A percentile compares a stretch with the other conserved stretches of the same genome.
phyloP scores from a whole-genome alignment of 768 basidiomycete species.

The Lactarius tabidus region DNA sequence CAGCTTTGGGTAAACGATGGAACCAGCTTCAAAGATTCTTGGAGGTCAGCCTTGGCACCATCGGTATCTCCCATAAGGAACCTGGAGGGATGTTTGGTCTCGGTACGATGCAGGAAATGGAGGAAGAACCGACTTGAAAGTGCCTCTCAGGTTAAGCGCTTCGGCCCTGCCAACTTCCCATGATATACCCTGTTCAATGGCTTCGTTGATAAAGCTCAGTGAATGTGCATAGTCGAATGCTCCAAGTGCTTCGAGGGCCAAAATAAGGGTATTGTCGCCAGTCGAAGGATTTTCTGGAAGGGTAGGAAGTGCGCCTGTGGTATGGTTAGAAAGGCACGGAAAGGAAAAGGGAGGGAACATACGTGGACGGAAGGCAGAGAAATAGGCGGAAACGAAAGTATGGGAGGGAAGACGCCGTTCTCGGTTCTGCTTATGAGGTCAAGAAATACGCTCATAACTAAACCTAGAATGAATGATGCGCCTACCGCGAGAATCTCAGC shows the following conservation, averaged over 20 bases:
- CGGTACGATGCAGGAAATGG: neutral
- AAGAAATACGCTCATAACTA: neutral
- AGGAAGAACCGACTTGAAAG: slow-evolving; percentile 71
- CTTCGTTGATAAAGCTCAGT: slow-evolving; percentile 74
- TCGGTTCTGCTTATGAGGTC: slow-evolving; percentile 45
- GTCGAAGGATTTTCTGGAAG: slow-evolving; percentile 71
- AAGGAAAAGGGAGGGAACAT: slow-evolving; percentile 32
- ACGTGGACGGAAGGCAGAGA: slow-evolving; percentile 94
- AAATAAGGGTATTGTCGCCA: slow-evolving; percentile 79
- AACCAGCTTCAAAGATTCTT: slow-evolving; percentile 64
- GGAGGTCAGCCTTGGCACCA: slow-evolving; percentile 80
- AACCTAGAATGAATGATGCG: slow-evolving; percentile 25
- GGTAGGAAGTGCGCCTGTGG: slow-evolving; percentile 56
- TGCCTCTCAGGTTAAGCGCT: slow-evolving; percentile 89
- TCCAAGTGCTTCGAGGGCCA: slow-evolving; percentile 78
- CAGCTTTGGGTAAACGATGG: slow-evolving; percentile 79
- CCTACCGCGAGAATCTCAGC: slow-evolving; percentile 63
- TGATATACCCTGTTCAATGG: slow-evolving; percentile 82
- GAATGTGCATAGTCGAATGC: slow-evolving; percentile 84
- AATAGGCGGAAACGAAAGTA: slow-evolving; percentile 93
- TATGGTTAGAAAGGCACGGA: neutral
- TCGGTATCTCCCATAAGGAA: slow-evolving; percentile 84
- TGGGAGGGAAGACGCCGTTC: slow-evolving; percentile 82
- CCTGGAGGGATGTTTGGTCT: slow-evolving; percentile 36
- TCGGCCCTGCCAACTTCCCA: slow-evolving; percentile 73